Conservation (phyloP, 31 red algal genomes). For the Odonthalia washingtoniensis region DNA sequence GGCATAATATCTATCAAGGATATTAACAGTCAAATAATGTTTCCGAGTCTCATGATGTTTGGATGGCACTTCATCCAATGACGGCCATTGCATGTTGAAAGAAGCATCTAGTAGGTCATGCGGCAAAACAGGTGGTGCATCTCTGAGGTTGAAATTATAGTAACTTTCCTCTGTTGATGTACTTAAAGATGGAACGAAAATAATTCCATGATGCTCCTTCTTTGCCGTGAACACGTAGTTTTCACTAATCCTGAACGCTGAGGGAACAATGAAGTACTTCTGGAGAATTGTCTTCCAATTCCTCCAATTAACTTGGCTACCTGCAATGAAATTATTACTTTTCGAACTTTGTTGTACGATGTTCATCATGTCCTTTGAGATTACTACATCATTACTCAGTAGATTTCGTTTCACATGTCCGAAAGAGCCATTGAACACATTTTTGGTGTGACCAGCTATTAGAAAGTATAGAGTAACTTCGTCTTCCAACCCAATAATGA, state of each 20-base stretch:
- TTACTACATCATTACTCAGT: background rate
- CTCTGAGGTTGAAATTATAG: too few relatives aligned
- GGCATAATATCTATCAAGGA: too few relatives aligned
- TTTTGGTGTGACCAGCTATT: constrained; percentile 37
- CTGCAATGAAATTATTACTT: background rate
- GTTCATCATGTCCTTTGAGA: constrained; percentile 12
- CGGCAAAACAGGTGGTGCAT: too few relatives aligned
- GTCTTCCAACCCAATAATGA: background rate
- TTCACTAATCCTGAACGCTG: constrained; percentile 24
- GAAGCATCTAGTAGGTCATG: too few relatives aligned
- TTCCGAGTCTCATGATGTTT: too few relatives aligned
- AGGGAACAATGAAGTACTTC: constrained; percentile 11
- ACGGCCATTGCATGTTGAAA: too few relatives aligned
- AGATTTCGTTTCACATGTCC: constrained; percentile 1
- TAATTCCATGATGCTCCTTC: too few relatives aligned
- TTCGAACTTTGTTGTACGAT: background rate
- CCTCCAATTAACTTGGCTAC: constrained; percentile 7
- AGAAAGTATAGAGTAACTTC: constrained; percentile 3
- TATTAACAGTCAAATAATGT: too few relatives aligned
- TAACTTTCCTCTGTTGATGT: too few relatives aligned
- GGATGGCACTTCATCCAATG: too few relatives aligned
- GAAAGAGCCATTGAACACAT: constrained; percentile 19
- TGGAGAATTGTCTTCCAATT: constrained; percentile 8
- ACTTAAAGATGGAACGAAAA: too few relatives aligned
- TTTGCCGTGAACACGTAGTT: too few relatives aligned